Percentiles rank a stretch among this genome's conserved stretches.
Evolutionary conservation across 768 basidiomycete species (phyloP).

Genomic region (Lactarius akahatsu): DNA sequence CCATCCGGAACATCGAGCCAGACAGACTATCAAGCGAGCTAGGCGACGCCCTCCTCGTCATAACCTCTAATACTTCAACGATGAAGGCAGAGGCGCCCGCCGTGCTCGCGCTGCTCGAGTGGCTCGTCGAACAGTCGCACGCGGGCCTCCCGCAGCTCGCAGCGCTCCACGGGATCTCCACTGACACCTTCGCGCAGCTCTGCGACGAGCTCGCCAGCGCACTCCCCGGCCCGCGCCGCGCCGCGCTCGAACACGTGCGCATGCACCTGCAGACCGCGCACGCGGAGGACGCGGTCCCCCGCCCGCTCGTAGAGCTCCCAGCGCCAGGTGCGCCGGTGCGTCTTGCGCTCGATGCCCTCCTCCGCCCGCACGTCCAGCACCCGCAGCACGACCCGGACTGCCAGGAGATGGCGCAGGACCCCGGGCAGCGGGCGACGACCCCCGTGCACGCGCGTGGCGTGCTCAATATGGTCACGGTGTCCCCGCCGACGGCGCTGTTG

Average conservation of each 20-base stretch:
- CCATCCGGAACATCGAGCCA: constrained; percentile 25
- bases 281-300: constrained; percentile 25
- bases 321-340: constrained; percentile 5
- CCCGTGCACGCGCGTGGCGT: constrained; percentile 45
- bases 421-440: constrained; percentile 35
- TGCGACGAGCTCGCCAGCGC: constrained; percentile 42
- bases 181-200: constrained; percentile 47
- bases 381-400: neutral
- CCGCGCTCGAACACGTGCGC: constrained; percentile 37
- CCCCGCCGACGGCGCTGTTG: constrained; percentile 67
- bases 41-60: constrained; percentile 38
- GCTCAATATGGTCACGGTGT: constrained; percentile 62
- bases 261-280: constrained; percentile 34
- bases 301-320: constrained; percentile 7
- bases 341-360: constrained; percentile 2
- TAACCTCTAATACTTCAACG: constrained; percentile 37
- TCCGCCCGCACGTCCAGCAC: neutral
- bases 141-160: constrained; percentile 45
- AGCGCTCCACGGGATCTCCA: constrained; percentile 51
- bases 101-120: constrained; percentile 50
- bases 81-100: constrained; percentile 37
- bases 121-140: constrained; percentile 43
- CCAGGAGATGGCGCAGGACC: neutral
- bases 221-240: constrained; percentile 34
- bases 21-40: constrained; percentile 37